Conservation (phyloP, 441 rosid genomes). For the Pelargonium cotyledonis region DNA sequence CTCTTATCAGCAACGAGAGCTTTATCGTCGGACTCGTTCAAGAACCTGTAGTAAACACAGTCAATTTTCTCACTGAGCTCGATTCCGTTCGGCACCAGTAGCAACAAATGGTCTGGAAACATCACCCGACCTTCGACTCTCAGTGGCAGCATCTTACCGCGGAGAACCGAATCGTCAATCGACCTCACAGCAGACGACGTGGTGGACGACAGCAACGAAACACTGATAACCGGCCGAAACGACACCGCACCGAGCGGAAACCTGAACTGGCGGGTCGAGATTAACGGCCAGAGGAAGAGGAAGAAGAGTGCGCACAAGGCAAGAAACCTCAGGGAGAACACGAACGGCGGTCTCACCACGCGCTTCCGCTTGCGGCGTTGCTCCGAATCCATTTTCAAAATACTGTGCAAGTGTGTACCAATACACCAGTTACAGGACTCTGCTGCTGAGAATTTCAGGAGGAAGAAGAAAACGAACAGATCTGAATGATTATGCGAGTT, state of each 20-base stretch:
- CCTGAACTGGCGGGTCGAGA: constrained; percentile 14
- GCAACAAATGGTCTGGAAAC: constrained; percentile 2
- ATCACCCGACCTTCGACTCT: neutral
- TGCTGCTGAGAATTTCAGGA: too few species aligned
- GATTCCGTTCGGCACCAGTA: constrained; percentile 40
- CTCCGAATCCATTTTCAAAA: neutral
- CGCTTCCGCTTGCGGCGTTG: neutral
- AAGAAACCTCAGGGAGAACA: constrained; percentile 33
- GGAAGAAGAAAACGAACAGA: too few species aligned
- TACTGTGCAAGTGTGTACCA: too few species aligned
- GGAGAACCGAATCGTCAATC: constrained; percentile 29
- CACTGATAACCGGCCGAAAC: constrained; percentile 52
- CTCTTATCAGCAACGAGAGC: neutral
- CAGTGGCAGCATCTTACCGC: neutral
- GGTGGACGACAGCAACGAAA: constrained; percentile 34
- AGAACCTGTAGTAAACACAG: constrained; percentile 46
- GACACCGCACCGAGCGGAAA: constrained; percentile 42
- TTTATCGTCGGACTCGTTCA: constrained; percentile 8
- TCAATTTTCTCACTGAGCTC: constrained; percentile 30
- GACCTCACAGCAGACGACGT: constrained; percentile 23
- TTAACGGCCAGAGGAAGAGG: constrained; percentile 42
- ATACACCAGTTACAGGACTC: too few species aligned
- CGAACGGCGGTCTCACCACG: neutral
- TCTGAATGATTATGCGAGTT: too few species aligned
- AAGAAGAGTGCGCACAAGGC: constrained; percentile 49